phyloP scores from a whole-genome alignment of 2,329 filamentous ascomycete species.

The Penicillium sp. region DNA sequence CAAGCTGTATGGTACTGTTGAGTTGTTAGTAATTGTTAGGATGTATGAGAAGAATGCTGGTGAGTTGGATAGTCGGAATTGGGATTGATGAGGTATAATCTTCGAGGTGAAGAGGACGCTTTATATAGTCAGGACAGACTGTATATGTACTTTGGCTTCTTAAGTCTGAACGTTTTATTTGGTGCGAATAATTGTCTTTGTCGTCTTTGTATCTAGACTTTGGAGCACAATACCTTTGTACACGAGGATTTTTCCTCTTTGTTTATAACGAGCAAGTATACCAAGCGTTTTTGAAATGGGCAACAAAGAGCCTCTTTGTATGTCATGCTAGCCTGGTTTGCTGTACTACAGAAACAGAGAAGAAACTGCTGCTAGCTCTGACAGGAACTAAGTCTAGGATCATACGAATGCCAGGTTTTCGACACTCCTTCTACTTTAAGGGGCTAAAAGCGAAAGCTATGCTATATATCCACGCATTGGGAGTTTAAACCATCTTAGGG shows the following conservation, averaged over 20 bases:
- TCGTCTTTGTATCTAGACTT: background rate
- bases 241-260: background rate
- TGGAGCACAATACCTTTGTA: background rate
- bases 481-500: too few relatives aligned
- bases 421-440: too few relatives aligned
- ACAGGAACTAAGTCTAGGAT: background rate
- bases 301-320: background rate
- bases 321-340: background rate
- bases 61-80: background rate
- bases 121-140: background rate
- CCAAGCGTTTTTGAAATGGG: too few relatives aligned
- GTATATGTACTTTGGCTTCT: background rate
- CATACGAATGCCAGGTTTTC: too few relatives aligned
- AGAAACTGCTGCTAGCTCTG: background rate
- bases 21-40: background rate
- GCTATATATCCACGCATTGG: too few relatives aligned
- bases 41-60: background rate
- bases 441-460: too few relatives aligned
- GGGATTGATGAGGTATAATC: background rate
- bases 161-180: background rate
- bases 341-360: background rate
- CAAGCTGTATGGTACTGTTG: background rate
- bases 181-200: background rate
- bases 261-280: too few relatives aligned
- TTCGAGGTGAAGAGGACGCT: background rate